Percentiles rank a stretch among this genome's conserved stretches.
Evolutionary conservation across 208 protist genomes (phyloP).

Genomic region (Trypanosoma congolense): DNA sequence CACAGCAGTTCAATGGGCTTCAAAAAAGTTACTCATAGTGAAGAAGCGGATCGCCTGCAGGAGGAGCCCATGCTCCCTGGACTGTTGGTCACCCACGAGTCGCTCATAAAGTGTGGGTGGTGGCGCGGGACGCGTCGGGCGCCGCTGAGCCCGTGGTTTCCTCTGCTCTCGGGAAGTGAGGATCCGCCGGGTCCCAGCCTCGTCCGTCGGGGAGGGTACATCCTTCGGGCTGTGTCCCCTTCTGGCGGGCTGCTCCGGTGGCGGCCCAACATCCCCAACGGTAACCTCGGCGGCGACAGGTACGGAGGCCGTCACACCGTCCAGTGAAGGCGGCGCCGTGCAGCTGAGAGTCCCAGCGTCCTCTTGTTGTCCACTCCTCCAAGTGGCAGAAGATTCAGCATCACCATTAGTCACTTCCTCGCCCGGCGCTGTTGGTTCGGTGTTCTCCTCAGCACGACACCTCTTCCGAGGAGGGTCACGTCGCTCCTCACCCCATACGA

Average conservation of each 20-base stretch:
- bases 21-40: conserved; percentile 64
- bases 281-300: no score
- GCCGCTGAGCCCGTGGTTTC: conserved; percentile 15
- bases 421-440: background rate
- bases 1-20: background rate
- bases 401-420: background rate
- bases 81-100: conserved; percentile 59
- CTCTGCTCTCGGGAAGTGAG: background rate
- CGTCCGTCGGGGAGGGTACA: background rate
- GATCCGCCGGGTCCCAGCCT: background rate
- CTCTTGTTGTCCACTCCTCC: no score
- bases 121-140: conserved; percentile 11
- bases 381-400: background rate
- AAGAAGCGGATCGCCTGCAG: conserved; percentile 86
- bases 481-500: conserved; percentile 71
- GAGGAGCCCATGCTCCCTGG: conserved; percentile 67
- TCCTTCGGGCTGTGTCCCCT: background rate
- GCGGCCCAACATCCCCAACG: conserved; percentile 31
- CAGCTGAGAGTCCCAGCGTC: no score
- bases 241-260: conserved; percentile 26
- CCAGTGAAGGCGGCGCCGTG: no score
- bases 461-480: conserved; percentile 19
- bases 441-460: conserved; percentile 6
- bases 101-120: conserved; percentile 63
- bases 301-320: no score